Percentiles rank a stretch among this genome's conserved stretches.
phyloP scores from a whole-genome alignment of 805 yeast genomes.

The Candida railenensis region DNA sequence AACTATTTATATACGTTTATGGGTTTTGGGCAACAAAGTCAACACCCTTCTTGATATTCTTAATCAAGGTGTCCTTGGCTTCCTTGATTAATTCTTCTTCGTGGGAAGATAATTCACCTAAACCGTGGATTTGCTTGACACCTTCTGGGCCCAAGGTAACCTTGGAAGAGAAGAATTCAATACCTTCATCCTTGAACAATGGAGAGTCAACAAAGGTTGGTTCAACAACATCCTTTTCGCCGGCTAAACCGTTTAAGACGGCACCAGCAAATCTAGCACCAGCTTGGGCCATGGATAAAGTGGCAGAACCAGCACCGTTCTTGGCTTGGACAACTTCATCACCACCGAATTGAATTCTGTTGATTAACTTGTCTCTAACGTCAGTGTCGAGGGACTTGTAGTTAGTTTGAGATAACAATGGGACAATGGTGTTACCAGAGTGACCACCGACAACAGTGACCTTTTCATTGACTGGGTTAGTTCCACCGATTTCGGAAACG shows the following conservation, averaged over 20 bases:
- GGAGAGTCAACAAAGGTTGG: conserved; percentile 79
- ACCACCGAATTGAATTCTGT: conserved; percentile 95
- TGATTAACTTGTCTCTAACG: conserved; percentile 53
- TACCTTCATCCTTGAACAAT: conserved; percentile 81
- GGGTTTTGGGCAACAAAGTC: conserved; percentile 77
- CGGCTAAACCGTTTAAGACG: conserved; percentile 62
- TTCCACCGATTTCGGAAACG: conserved; percentile 62
- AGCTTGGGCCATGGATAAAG: conserved; percentile 91
- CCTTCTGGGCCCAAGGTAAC: conserved; percentile 93
- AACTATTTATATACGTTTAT: conserved; percentile 26
- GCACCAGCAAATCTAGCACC: conserved; percentile 75
- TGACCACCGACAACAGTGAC: conserved; percentile 96
- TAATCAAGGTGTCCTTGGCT: conserved; percentile 86
- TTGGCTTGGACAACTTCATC: conserved; percentile 94
- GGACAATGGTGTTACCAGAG: conserved; percentile 95
- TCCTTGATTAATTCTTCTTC: conserved; percentile 82
- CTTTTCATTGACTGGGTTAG: conserved; percentile 74
- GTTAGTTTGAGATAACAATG: conserved; percentile 81
- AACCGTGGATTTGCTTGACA: conserved; percentile 74
- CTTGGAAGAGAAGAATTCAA: conserved; percentile 93
- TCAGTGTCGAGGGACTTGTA: conserved; percentile 52
- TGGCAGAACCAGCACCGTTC: conserved; percentile 92
- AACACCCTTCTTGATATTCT: conserved; percentile 92
- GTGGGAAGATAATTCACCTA: conserved; percentile 69
- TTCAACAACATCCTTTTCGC: conserved; percentile 63